phyloP scores from a whole-genome alignment of 805 yeast genomes.

The Ogataea salicorniae region DNA sequence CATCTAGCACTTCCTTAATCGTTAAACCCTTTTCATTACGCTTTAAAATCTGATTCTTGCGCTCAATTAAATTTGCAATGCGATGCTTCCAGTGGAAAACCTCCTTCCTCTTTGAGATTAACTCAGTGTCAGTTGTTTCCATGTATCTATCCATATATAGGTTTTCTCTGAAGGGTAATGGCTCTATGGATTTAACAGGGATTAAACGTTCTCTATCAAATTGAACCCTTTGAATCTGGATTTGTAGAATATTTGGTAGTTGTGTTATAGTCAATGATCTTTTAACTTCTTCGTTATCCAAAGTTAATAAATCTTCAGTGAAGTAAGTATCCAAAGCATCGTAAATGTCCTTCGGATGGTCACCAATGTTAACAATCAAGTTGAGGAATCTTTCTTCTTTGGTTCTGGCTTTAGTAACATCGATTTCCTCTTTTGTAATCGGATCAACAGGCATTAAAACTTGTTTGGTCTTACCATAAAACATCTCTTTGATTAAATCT shows the following conservation, averaged over 20 bases:
- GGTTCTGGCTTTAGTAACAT: constrained; percentile 34
- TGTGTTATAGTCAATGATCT: constrained; percentile 66
- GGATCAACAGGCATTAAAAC: constrained; percentile 49
- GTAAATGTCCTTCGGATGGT: constrained; percentile 82
- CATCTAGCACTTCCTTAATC: constrained; percentile 45
- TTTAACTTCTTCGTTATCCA: constrained; percentile 70
- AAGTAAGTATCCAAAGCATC: constrained; percentile 87
- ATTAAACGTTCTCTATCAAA: constrained; percentile 69
- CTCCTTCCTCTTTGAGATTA: constrained; percentile 50
- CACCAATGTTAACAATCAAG: constrained; percentile 78
- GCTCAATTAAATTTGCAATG: constrained; percentile 37
- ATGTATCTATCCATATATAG: constrained; percentile 84
- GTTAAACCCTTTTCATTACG: constrained; percentile 48
- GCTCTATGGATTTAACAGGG: constrained; percentile 79
- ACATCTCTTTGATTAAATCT: constrained; percentile 74
- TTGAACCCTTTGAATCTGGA: constrained; percentile 91
- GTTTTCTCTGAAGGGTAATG: constrained; percentile 71
- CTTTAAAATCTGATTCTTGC: constrained; percentile 38
- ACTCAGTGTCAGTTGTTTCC: constrained; percentile 55
- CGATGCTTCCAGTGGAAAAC: constrained; percentile 60
- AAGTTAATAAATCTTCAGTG: constrained; percentile 60
- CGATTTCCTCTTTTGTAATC: constrained; percentile 24
- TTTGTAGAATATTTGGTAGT: constrained; percentile 78
- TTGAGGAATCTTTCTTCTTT: constrained; percentile 75
- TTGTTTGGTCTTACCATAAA: constrained; percentile 84